Conservation (phyloP, 345 rosid species). For the Kernera saxatilis region DNA sequence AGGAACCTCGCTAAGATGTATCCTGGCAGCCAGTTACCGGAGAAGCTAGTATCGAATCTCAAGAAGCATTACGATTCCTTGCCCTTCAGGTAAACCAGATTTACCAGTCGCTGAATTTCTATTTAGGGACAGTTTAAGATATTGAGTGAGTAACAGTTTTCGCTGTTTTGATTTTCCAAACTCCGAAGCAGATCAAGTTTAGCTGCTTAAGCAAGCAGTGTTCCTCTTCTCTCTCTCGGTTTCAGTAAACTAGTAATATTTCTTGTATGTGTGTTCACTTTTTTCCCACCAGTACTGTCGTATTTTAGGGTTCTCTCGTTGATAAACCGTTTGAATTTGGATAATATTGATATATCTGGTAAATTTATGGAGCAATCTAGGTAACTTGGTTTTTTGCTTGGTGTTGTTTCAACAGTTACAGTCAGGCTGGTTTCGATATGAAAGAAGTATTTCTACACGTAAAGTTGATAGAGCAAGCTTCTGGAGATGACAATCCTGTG, state of each 20-base stretch:
- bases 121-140: not conserved
- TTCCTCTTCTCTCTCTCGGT: not conserved
- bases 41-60: slow-evolving; percentile 86
- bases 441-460: slow-evolving; percentile 89
- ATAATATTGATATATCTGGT: not conserved
- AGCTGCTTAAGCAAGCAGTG: slow-evolving; percentile 15
- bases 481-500: slow-evolving; percentile 70
- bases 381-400: slow-evolving; percentile 4
- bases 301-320: not conserved
- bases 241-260: not conserved
- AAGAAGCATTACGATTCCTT: slow-evolving; percentile 93
- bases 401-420: slow-evolving; percentile 50
- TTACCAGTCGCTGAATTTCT: not conserved
- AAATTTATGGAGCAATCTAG: not conserved
- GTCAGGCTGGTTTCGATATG: slow-evolving; percentile 91
- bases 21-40: slow-evolving; percentile 93
- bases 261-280: too few species aligned
- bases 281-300: too few species aligned
- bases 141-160: not conserved
- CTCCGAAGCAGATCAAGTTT: not conserved
- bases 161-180: not conserved
- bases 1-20: slow-evolving; percentile 86
- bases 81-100: slow-evolving; percentile 68
- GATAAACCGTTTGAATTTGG: slow-evolving; percentile 1
- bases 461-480: slow-evolving; percentile 91